These are phyloP conservation scores for Euryodendron excelsum DNA, from an alignment of 148 eudicot species.

Conservation along the genomic window DNA sequence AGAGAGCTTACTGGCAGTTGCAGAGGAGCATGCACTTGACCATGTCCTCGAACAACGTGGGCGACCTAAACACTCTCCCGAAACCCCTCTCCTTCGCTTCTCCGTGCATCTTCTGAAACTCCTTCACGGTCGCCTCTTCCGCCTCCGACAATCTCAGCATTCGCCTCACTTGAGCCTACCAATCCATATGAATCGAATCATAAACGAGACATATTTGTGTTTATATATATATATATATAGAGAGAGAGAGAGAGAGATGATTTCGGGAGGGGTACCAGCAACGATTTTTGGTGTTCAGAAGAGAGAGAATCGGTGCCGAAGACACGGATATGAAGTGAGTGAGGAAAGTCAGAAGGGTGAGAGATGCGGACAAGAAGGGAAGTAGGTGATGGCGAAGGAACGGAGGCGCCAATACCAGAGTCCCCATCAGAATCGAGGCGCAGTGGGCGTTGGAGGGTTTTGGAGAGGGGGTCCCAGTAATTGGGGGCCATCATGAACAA, in stretches of 20 bases:
- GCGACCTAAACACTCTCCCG: slow-evolving; percentile 75
- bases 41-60: slow-evolving; percentile 84
- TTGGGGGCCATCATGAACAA: slow-evolving; percentile 70
- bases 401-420: neutral
- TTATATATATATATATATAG: neutral
- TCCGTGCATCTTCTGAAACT: slow-evolving; percentile 50
- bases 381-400: neutral
- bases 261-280: too few relatives aligned
- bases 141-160: slow-evolving; percentile 65
- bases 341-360: slow-evolving; percentile 34
- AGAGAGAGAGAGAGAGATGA: neutral
- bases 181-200: neutral
- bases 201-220: too few relatives aligned
- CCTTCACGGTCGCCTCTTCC: slow-evolving; percentile 49
- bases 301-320: slow-evolving; percentile 37
- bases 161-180: slow-evolving; percentile 61
- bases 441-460: slow-evolving; percentile 62
- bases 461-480: slow-evolving; percentile 48
- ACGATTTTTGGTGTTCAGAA: slow-evolving; percentile 17
- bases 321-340: slow-evolving; percentile 38
- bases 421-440: slow-evolving; percentile 29
- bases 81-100: slow-evolving; percentile 53
- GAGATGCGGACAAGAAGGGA: slow-evolving; percentile 41
- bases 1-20: slow-evolving; percentile 53
- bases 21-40: slow-evolving; percentile 74